Evolutionary conservation across 352 stramenopile genomes (phyloP), one percentile per base, ranked within the genome.

Genomic region (Lagenidium sp.): DNA sequence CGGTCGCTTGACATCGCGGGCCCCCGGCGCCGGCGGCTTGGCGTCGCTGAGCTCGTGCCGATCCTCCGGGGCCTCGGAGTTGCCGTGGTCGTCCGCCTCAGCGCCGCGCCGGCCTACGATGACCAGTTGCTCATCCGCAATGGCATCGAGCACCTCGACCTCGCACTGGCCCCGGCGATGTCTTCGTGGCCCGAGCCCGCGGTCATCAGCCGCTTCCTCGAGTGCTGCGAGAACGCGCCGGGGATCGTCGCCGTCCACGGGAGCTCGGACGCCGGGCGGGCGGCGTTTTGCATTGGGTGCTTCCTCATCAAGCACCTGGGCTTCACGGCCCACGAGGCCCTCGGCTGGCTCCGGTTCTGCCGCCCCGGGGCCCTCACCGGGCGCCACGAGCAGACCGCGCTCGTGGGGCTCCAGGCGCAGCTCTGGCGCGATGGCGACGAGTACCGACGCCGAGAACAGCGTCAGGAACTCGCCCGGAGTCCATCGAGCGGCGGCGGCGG

Each of bases 301-400:
- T 99, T 97, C 57, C 58, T 99, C 25, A 98, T 99, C 93, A 99
- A 99, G 59, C 95, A 99, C 51, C 93, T 85, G 28, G 58, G 60
- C 24, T 94, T 99, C 36, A 98, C 93, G 0, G 93, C 95, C 0
- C 69, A 72, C 5, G 95, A 99, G 68, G 89, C 77, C 4, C 95
- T 98, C 49, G 93, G 81, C 0, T 99, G 94, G 90, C 82, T 98
- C 41, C 78, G 87, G n/a, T 89, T 98, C 43, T 98, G 88, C 54
- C 66, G 87, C 32, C 88, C 92, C 1, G 84, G 79, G 2, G 84
- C 71, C 38, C 72, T 98, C 3, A 90, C 75, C 54, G 68, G 36
- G 2, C 71, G 67, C 18, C 85, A 96, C 47, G 82, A 97, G 60
- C 57, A 96, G 16, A n/a, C n/a, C n/a, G 96, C 96, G 52, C 61